phyloP scores from a whole-genome alignment of 1,284 basidiomycete species.

The Ceratobasidium sp. region DNA sequence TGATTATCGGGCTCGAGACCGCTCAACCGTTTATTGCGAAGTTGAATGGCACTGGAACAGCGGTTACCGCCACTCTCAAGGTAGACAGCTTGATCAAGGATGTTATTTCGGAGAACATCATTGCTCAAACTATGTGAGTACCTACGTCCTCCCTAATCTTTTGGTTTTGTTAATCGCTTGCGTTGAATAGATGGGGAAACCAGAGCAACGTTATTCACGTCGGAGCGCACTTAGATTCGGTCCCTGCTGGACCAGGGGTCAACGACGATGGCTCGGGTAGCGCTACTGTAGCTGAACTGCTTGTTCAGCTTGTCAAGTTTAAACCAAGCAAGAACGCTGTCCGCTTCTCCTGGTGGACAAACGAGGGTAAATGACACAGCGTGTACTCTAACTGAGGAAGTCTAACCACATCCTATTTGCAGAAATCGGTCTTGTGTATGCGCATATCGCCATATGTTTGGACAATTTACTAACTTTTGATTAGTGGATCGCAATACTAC shows the following conservation, averaged over 20 bases:
- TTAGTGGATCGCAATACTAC: slow-evolving; percentile 37
- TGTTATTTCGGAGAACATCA: slow-evolving; percentile 38
- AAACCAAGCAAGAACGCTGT: slow-evolving; percentile 30
- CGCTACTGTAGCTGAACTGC: slow-evolving; percentile 24
- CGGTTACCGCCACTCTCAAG: slow-evolving; percentile 21
- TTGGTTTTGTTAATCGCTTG: neutral
- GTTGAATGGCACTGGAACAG: slow-evolving; percentile 17
- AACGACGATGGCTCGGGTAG: slow-evolving; percentile 43
- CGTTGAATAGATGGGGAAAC: slow-evolving; percentile 22
- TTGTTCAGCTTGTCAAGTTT: slow-evolving; percentile 35
- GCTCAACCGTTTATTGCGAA: slow-evolving; percentile 28
- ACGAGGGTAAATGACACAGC: slow-evolving; percentile 14
- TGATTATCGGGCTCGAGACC: slow-evolving; percentile 32
- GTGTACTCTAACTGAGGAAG: neutral
- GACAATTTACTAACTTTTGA: neutral
- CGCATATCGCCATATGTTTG: neutral
- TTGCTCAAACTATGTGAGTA: slow-evolving; percentile 32
- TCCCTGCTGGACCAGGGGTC: slow-evolving; percentile 35
- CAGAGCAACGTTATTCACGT: slow-evolving; percentile 30
- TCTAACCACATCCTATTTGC: neutral
- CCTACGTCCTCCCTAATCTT: neutral
- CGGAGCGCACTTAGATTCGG: slow-evolving; percentile 35
- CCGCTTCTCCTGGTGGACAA: slow-evolving; percentile 37
- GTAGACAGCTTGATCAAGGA: slow-evolving; percentile 36
- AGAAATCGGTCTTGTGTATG: slow-evolving; percentile 32